Evolutionary conservation across 2,329 filamentous ascomycete species (phyloP).

Genomic region (Botrytis squamosa): DNA sequence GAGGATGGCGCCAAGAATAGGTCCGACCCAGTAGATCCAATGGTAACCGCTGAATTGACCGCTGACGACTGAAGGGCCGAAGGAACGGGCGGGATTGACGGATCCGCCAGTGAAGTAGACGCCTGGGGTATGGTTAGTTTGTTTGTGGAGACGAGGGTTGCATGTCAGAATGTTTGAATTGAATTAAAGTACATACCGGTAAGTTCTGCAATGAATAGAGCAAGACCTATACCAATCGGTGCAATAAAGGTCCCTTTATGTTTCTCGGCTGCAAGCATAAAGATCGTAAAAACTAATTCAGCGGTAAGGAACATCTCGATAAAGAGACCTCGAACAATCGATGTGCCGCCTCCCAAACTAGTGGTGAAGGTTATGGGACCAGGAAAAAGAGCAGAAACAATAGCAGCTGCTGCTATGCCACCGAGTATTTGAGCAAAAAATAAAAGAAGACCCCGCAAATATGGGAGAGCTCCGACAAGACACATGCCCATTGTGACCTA

Average conservation of each 20-base stretch:
- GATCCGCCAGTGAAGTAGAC: slow-evolving; percentile 50
- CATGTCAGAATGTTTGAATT: slow-evolving; percentile 32
- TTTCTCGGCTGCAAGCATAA: slow-evolving; percentile 52
- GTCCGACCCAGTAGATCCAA: slow-evolving; percentile 53
- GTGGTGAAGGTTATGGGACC: slow-evolving; percentile 50
- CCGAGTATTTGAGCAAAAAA: slow-evolving; percentile 41
- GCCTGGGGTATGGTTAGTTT: slow-evolving; percentile 32
- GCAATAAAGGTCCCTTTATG: slow-evolving; percentile 49
- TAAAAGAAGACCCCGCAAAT: slow-evolving; percentile 37
- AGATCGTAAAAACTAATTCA: slow-evolving; percentile 50
- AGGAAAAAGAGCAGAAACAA: slow-evolving; percentile 30
- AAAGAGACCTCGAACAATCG: slow-evolving; percentile 47
- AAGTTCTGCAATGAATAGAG: slow-evolving; percentile 48
- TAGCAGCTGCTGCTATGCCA: slow-evolving; percentile 42
- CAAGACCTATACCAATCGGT: slow-evolving; percentile 48
- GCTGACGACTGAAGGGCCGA: slow-evolving; percentile 48
- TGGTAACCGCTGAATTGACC: slow-evolving; percentile 45
- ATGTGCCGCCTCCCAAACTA: slow-evolving; percentile 43
- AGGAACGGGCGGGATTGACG: slow-evolving; percentile 48
- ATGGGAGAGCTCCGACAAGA: slow-evolving; percentile 40
- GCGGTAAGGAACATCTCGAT: slow-evolving; percentile 51
- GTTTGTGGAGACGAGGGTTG: background rate
- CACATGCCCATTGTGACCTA: slow-evolving; percentile 42
- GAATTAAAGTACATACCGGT: slow-evolving; percentile 37
- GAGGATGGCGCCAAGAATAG: slow-evolving; percentile 49